Percentiles rank a stretch among this genome's conserved stretches.
phyloP scores from a whole-genome alignment of 2,329 filamentous ascomycete species.

The Colletotrichum sojae region DNA sequence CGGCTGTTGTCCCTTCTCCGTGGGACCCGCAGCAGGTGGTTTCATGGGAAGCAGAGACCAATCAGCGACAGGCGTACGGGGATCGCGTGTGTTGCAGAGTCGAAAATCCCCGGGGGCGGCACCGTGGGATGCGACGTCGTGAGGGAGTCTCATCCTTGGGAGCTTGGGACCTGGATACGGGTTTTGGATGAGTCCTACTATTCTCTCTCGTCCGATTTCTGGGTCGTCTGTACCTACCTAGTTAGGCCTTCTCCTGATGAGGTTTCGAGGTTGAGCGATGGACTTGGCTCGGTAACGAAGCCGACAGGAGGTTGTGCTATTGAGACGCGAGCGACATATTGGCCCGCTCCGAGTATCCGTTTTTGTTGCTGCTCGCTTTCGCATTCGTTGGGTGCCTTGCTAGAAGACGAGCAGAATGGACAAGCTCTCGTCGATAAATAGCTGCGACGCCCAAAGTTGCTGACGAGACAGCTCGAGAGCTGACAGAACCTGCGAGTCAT shows the following conservation, averaged over 20 bases:
- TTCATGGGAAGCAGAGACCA: slow-evolving; percentile 9
- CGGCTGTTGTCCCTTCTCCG: slow-evolving; percentile 10
- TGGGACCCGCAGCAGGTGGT: not conserved
- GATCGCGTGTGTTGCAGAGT: slow-evolving; percentile 16
- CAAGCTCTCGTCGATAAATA: not conserved
- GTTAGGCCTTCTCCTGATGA: no score
- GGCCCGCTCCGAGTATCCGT: not conserved
- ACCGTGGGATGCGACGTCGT: slow-evolving; percentile 17
- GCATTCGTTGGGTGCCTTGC: not conserved
- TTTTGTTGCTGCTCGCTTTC: not conserved
- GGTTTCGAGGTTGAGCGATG: not conserved
- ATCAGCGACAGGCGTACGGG: not conserved
- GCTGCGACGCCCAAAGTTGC: not conserved
- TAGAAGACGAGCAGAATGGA: not conserved
- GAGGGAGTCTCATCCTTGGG: not conserved
- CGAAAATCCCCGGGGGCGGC: not conserved
- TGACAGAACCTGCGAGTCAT: no score
- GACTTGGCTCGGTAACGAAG: slow-evolving; percentile 14
- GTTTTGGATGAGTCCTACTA: not conserved
- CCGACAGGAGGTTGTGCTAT: slow-evolving; percentile 7
- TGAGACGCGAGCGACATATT: slow-evolving; percentile 31
- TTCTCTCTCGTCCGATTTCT: not conserved
- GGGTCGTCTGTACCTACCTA: not conserved
- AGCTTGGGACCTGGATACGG: not conserved
- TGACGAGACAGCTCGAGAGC: not conserved